These are phyloP conservation scores for Lactuca saligna DNA, from an alignment of 129 eudicot genomes.

Conservation along the genomic window DNA sequence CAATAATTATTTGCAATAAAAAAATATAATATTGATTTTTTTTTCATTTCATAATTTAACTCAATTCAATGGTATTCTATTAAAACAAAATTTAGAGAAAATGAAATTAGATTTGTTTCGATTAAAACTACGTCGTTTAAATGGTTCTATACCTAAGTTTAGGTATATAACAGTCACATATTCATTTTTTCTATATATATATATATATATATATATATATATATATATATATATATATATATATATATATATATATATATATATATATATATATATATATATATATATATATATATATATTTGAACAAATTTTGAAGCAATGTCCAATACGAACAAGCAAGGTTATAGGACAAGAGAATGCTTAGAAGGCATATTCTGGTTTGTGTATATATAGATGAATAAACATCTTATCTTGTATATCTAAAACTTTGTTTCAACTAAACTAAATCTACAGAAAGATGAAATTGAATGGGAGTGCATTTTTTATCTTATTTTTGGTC, in stretches of 20 bases:
- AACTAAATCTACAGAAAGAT: conserved; percentile 23
- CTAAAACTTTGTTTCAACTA: conserved; percentile 20
- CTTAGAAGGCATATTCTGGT: conserved; percentile 33
- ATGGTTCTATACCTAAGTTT: no score
- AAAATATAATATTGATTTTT: no score
- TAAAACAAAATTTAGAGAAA: no score
- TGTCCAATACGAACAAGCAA: conserved; percentile 30
- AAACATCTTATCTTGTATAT: conserved; percentile 7
- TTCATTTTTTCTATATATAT: no score
- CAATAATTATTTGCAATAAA: no score
- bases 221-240: not conserved
- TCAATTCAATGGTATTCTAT: no score
- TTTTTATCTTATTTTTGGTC: conserved; percentile 23
- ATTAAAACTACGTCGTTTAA: no score
- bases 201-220: not conserved
- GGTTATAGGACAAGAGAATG: conserved; percentile 15
- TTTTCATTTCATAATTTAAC: no score
- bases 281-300: not conserved
- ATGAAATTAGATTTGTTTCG: no score
- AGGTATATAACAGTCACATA: no score
- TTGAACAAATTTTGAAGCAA: conserved; percentile 28
- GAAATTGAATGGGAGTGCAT: conserved; percentile 30
- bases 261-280: not conserved
- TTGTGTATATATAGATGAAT: not conserved
- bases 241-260: not conserved